A percentile compares a stretch with the other conserved stretches of the same genome.
phyloP scores from a whole-genome alignment of 2,329 filamentous ascomycete species.

The Aspergillus piperis region DNA sequence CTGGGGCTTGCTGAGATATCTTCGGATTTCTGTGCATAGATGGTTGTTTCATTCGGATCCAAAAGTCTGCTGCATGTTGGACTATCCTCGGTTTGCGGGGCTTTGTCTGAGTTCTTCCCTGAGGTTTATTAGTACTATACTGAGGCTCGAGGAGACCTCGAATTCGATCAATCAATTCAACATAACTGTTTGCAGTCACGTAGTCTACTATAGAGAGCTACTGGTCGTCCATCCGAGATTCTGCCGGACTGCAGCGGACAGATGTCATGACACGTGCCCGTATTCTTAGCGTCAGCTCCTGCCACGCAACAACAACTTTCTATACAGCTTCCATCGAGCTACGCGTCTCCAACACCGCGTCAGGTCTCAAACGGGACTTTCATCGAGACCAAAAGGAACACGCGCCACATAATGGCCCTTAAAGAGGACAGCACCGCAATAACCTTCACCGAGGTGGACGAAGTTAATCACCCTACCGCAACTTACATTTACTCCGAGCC shows the following conservation, averaged over 20 bases:
- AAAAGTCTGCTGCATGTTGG: constrained; percentile 21
- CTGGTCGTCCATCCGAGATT: not conserved
- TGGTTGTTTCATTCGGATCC: constrained; percentile 16
- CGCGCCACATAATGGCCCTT: constrained; percentile 18
- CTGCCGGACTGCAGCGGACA: not conserved
- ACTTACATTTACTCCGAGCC: constrained; percentile 52
- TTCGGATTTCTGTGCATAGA: constrained; percentile 20
- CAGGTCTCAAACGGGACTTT: no score
- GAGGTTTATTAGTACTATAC: constrained; percentile 8
- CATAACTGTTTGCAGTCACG: not conserved
- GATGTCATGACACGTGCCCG: constrained; percentile 1
- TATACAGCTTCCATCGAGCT: not conserved
- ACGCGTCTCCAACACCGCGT: not conserved
- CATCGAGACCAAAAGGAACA: no score
- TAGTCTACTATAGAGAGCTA: not conserved
- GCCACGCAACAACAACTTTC: not conserved
- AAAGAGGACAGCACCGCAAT: constrained; percentile 17
- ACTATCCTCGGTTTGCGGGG: not conserved
- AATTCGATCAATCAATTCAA: constrained; percentile 9
- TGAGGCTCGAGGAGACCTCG: not conserved
- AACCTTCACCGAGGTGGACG: constrained; percentile 47
- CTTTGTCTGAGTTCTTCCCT: constrained; percentile 3
- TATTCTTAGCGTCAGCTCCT: not conserved
- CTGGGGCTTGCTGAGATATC: constrained; percentile 16
- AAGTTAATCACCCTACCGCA: constrained; percentile 51